A percentile compares a stretch with the other conserved stretches of the same genome.
Evolutionary conservation across 768 basidiomycete genomes (phyloP).

Genomic region (Leucocoprinus birnbaumii): DNA sequence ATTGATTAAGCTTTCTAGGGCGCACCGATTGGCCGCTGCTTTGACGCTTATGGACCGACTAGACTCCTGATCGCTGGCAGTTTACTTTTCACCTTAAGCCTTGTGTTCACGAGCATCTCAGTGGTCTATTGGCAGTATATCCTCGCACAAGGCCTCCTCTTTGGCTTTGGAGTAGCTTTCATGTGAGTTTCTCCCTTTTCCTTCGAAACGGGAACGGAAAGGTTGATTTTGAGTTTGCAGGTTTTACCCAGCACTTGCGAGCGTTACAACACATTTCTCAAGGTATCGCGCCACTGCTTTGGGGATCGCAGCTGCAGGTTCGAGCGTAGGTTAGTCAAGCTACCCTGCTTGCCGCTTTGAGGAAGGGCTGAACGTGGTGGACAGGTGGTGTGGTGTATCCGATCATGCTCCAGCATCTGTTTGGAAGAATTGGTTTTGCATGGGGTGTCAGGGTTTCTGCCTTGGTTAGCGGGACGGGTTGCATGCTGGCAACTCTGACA

Average conservation of each 20-base stretch:
- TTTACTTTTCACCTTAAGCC: slow-evolving; percentile 42
- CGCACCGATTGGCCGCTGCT: slow-evolving; percentile 55
- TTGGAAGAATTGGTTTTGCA: slow-evolving; percentile 51
- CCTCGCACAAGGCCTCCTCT: slow-evolving; percentile 60
- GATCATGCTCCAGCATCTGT: slow-evolving; percentile 57
- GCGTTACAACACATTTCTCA: slow-evolving; percentile 63
- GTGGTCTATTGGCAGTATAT: slow-evolving; percentile 58
- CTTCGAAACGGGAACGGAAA: slow-evolving; percentile 3
- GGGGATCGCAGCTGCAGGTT: slow-evolving; percentile 71
- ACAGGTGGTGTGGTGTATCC: slow-evolving; percentile 71
- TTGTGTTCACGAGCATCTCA: slow-evolving; percentile 60
- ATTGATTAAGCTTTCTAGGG: slow-evolving; percentile 37
- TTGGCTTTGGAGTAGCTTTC: slow-evolving; percentile 63
- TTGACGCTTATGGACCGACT: slow-evolving; percentile 59
- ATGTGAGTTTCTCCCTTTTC: slow-evolving; percentile 40
- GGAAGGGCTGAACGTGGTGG: not conserved
- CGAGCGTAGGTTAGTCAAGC: slow-evolving; percentile 47
- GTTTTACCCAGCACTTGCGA: slow-evolving; percentile 68
- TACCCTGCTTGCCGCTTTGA: not conserved
- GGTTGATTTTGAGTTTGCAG: slow-evolving; percentile 29
- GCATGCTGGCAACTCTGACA: slow-evolving; percentile 42
- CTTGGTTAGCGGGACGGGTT: slow-evolving; percentile 45
- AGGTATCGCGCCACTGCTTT: slow-evolving; percentile 68
- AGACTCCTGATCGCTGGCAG: slow-evolving; percentile 51
- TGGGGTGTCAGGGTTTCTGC: slow-evolving; percentile 63